Evolutionary conservation across 805 yeast species (phyloP), one percentile per base, ranked within the genome.

Genomic region (Ogataea nonfermentans): DNA sequence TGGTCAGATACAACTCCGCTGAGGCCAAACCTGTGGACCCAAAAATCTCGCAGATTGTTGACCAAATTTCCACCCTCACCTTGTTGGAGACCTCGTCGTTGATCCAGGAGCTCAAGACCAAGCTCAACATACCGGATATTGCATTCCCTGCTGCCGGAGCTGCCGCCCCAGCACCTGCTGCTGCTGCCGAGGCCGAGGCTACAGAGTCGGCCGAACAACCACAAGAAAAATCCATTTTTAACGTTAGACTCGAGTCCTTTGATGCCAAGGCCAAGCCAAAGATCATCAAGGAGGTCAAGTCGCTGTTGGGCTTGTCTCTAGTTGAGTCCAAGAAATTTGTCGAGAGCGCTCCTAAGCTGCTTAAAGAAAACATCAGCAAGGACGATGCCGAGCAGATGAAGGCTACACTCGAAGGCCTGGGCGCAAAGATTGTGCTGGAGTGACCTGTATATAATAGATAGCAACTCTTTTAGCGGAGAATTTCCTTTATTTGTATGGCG

Each of bases 251-350:
- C 59, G 98, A 91, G 64, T 77, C 91, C 29, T 90, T 93, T 56
- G 99, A 93, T 57, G 79, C 98, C 44, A 90, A 89, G 71, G 68
- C 95, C 43, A 93, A 93, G 75, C 96, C 99, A 45, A 93, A 93
- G 83, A 79, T 93, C 65, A 93, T 93, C 64, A 93, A 93, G 74
- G 99, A 93, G 71, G 95, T 93, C 55, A 93, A 93, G 74, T 75
- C 84, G 46, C 71, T 91, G 60, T 76, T 93, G 58, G 96, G 96
- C 11, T 74, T 93, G 56, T 87, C 96, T 6, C 76, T 93, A 55
- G 99, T 93, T 46, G 98, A 93, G 64, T 86, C 97, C 47, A 93
- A 93, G 81, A 93, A 93, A 72, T 86, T 93, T 52, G 99, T 93
- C 43, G 99, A 93, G 73, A 70, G 88, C 57, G 98, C 99, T 47